Evolutionary conservation across 2,329 filamentous ascomycete genomes (phyloP).

Genomic region (Pseudopyrenochaeta lycopersici): DNA sequence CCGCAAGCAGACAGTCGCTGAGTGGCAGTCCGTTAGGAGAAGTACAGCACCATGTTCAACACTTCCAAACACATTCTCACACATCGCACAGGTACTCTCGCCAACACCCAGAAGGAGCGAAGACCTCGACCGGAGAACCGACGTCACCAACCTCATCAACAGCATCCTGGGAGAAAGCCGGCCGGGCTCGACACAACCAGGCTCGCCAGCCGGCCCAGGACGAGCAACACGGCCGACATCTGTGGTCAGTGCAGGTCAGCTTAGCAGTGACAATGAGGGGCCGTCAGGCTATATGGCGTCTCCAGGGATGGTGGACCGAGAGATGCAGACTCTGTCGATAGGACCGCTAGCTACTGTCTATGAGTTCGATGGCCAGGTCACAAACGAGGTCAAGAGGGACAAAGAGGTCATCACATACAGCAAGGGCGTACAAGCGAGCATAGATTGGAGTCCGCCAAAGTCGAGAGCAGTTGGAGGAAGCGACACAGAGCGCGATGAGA

Average conservation of each 20-base stretch:
- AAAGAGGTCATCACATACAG: constrained; percentile 91
- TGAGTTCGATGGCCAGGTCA: constrained; percentile 79
- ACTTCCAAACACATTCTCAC: constrained; percentile 14
- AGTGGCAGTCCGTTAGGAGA: constrained; percentile 71
- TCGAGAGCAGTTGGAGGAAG: constrained; percentile 63
- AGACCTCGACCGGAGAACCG: constrained; percentile 69
- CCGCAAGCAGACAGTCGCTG: constrained; percentile 70
- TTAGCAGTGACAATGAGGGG: constrained; percentile 73
- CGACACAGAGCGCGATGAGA: constrained; percentile 69
- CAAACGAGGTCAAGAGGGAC: constrained; percentile 71
- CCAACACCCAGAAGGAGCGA: constrained; percentile 73
- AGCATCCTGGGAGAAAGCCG: constrained; percentile 82
- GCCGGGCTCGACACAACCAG: constrained; percentile 71
- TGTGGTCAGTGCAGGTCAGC: constrained; percentile 80
- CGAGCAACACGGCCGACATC: constrained; percentile 82
- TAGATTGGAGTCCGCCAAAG: constrained; percentile 70
- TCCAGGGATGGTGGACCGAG: constrained; percentile 45
- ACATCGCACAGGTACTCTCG: constrained; percentile 66
- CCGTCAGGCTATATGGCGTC: constrained; percentile 32
- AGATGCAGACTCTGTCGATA: constrained; percentile 76
- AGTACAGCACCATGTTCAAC: constrained; percentile 58
- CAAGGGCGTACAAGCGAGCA: constrained; percentile 92
- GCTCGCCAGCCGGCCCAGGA: constrained; percentile 52
- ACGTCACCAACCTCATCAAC: constrained; percentile 85
- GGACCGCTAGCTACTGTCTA: constrained; percentile 78